Conservation (phyloP, 2,329 filamentous ascomycete species). For the Pseudogymnoascus sp. region DNA sequence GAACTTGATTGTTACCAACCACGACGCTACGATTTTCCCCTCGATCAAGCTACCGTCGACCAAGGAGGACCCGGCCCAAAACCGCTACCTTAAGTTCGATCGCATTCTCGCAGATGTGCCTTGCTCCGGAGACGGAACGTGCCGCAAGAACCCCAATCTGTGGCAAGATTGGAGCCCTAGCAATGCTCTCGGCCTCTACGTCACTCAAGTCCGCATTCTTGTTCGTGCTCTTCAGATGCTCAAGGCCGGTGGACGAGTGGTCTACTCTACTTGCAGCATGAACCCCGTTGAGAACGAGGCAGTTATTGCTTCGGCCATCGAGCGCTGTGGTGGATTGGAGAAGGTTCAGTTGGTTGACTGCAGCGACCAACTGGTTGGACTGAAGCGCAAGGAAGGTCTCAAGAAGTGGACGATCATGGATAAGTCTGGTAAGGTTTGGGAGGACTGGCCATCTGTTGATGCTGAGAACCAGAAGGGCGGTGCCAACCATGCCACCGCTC, state of each 20-base stretch:
- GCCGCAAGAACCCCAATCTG: slow-evolving; percentile 84
- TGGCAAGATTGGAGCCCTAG: slow-evolving; percentile 93
- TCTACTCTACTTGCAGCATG: slow-evolving; percentile 98
- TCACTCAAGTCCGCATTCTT: slow-evolving; percentile 81
- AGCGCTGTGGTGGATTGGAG: slow-evolving; percentile 72
- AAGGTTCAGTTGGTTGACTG: slow-evolving; percentile 84
- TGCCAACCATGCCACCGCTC: slow-evolving; percentile 52
- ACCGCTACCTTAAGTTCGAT: slow-evolving; percentile 88
- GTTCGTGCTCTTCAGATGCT: slow-evolving; percentile 91
- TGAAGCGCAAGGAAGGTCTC: slow-evolving; percentile 71
- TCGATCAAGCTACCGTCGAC: slow-evolving; percentile 73
- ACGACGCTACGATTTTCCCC: slow-evolving; percentile 93
- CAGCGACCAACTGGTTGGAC: slow-evolving; percentile 62
- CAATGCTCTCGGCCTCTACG: slow-evolving; percentile 78
- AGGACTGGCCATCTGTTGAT: slow-evolving; percentile 73
- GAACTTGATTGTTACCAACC: slow-evolving; percentile 94
- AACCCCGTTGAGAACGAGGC: slow-evolving; percentile 97
- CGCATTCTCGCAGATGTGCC: slow-evolving; percentile 94
- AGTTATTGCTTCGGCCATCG: slow-evolving; percentile 79
- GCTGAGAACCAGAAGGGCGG: slow-evolving; percentile 54
- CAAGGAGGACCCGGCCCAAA: slow-evolving; percentile 44
- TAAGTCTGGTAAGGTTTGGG: slow-evolving; percentile 70
- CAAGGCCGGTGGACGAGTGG: slow-evolving; percentile 86
- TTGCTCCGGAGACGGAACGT: slow-evolving; percentile 90
- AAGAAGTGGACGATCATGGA: slow-evolving; percentile 87